Evolutionary conservation across 2,329 filamentous ascomycete species (phyloP), one percentile per base, ranked within the genome.

Genomic region (Fusarium sp.): DNA sequence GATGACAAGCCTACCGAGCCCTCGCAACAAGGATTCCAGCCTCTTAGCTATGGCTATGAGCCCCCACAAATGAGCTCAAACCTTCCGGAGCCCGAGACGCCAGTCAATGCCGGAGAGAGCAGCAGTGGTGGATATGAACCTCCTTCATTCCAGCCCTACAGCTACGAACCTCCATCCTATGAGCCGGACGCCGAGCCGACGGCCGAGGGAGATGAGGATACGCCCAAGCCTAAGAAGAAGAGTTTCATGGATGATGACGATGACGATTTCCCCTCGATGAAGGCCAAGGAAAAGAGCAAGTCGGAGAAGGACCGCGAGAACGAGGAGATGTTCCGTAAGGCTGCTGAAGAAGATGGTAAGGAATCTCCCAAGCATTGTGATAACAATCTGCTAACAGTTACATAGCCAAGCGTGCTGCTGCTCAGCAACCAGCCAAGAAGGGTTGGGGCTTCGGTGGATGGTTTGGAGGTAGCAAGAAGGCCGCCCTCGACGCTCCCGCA

Each of bases 381-480:
- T 43, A 39, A 3, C 4, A 23, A 6, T 8, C 10, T 25, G 50
- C 75, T 78, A 76, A 80, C 73, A 68, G 2, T 10, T 10, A 25
- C 23, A 54, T 60, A 92, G 91, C 91, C 23, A 91, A 93, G 85
- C 90, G 89, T 66, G 89, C 88, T 67, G 86, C 86, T 69, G 83
- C 84, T 39, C 85, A 87, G 73, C 80, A 82, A 58, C 75, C 80
- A 25, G 77, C 81, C 71, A 93, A 92, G 83, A 90, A 91, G 76
- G 92, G 93, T 34, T 97, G 95, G 92, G 93, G 92, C 81, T 93
- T 98, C 67, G 89, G 91, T 35, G 92, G 94, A 60, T 98, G 95
- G 95, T 97, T 97, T 71, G 90, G 91, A 75, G 93, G 93, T 77
- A 89, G 89, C 72, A 92, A 93, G 81, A 90, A 93, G 77, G 82